Conservation (phyloP, 2,329 filamentous ascomycete genomes). For the Dactylellina parvicollis region DNA sequence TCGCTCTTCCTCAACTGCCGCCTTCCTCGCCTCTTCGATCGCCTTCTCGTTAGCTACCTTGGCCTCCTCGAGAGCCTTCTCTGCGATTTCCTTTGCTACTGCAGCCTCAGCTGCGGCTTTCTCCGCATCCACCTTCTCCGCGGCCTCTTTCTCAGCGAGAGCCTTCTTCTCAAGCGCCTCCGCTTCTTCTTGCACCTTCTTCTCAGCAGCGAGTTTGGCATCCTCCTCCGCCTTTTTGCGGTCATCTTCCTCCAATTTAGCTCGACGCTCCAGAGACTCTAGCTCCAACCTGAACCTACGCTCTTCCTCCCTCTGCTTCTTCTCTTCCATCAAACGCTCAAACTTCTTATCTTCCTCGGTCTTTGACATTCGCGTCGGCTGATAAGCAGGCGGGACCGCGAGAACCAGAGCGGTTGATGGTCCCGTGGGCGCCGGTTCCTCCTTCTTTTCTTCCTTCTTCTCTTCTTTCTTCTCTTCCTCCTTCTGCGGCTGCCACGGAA, state of each 20-base stretch:
- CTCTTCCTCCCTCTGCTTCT: constrained; percentile 52
- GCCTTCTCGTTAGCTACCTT: constrained; percentile 58
- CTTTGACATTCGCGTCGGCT: constrained; percentile 54
- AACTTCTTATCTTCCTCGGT: constrained; percentile 50
- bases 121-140: constrained; percentile 43
- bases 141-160: constrained; percentile 36
- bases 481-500: constrained; percentile 52
- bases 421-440: constrained; percentile 18
- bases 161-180: constrained; percentile 29
- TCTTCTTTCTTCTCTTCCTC: constrained; percentile 58
- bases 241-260: constrained; percentile 59
- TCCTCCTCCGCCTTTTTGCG: constrained; percentile 62
- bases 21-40: constrained; percentile 30
- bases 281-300: constrained; percentile 56
- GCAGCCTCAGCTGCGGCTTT: constrained; percentile 46
- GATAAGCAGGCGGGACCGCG: constrained; percentile 57
- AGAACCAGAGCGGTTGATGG: constrained; percentile 55
- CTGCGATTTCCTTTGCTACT: constrained; percentile 58
- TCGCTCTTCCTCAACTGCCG: constrained; percentile 28
- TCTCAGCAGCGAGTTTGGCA: constrained; percentile 59
- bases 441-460: constrained; percentile 61
- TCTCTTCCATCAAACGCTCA: constrained; percentile 49
- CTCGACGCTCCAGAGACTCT: constrained; percentile 54
- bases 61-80: constrained; percentile 42
- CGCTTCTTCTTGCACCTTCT: constrained; percentile 15